Conservation (phyloP, 2,329 filamentous ascomycete genomes). For the Nemania serpens region DNA sequence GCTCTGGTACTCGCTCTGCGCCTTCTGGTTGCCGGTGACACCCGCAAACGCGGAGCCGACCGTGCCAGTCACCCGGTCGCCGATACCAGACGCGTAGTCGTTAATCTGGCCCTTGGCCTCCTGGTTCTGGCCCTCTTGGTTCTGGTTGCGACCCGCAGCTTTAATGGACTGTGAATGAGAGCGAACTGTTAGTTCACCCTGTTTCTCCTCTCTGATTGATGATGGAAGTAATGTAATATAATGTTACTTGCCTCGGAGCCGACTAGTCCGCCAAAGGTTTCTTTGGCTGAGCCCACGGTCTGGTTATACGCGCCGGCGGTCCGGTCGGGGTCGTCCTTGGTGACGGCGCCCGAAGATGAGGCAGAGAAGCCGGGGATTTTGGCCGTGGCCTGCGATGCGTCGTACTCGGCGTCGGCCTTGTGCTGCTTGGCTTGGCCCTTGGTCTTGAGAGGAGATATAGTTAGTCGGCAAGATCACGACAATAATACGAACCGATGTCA, state of each 20-base stretch:
- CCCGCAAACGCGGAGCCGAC: conserved; percentile 74
- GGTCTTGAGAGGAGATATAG: conserved; percentile 42
- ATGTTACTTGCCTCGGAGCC: conserved; percentile 66
- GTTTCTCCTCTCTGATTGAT: no score
- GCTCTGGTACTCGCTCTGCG: conserved; percentile 67
- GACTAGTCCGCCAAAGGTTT: conserved; percentile 74
- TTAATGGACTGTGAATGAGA: conserved; percentile 62
- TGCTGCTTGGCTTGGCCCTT: conserved; percentile 69
- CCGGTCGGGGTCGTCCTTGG: conserved; percentile 75
- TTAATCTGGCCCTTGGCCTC: conserved; percentile 82
- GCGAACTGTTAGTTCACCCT: neutral
- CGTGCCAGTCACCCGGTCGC: conserved; percentile 70
- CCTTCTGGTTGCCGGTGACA: conserved; percentile 70
- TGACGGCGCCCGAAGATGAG: conserved; percentile 70
- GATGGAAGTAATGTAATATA: no score
- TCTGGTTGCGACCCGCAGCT: conserved; percentile 75
- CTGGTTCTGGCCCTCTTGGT: conserved; percentile 76
- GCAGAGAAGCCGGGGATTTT: conserved; percentile 76
- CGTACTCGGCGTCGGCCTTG: conserved; percentile 68
- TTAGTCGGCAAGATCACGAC: conserved; percentile 3
- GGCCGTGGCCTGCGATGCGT: conserved; percentile 73
- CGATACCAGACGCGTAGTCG: conserved; percentile 71
- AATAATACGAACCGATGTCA: no score
- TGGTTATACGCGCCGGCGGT: conserved; percentile 80
- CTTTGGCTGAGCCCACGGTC: conserved; percentile 84